Conservation (phyloP, 805 yeast genomes). For the Scheffersomyces lignosus region DNA sequence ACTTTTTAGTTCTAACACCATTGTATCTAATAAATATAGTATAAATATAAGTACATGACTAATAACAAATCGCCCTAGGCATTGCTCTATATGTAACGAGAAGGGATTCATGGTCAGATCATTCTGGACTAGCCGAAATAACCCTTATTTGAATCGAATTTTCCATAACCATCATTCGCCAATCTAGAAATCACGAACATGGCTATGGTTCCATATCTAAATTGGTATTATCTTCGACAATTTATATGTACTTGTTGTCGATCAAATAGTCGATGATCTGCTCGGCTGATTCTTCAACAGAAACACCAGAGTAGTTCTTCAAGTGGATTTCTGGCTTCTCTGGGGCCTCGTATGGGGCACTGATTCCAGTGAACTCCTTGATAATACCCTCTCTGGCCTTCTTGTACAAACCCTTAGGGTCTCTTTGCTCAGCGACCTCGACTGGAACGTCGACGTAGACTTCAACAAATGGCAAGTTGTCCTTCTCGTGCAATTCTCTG, state of each 20-base stretch:
- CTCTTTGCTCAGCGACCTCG: constrained; percentile 93
- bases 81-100: too few relatives aligned
- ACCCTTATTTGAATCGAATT: too few relatives aligned
- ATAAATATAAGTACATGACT: too few relatives aligned
- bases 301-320: constrained; percentile 60
- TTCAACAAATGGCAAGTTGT: constrained; percentile 81
- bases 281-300: constrained; percentile 81
- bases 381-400: constrained; percentile 95
- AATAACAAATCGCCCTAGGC: too few relatives aligned
- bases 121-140: too few relatives aligned
- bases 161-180: too few relatives aligned
- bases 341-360: constrained; percentile 96
- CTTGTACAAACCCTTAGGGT: constrained; percentile 94
- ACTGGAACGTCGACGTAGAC: constrained; percentile 92
- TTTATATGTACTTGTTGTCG: constrained; percentile 43
- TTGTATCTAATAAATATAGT: too few relatives aligned
- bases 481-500: constrained; percentile 76
- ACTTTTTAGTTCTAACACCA: too few relatives aligned
- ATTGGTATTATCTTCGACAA: too few relatives aligned
- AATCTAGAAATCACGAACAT: too few relatives aligned
- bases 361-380: constrained; percentile 92
- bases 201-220: too few relatives aligned
- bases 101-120: too few relatives aligned
- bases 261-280: constrained; percentile 67
- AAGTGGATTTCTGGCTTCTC: constrained; percentile 79